Evolutionary conservation across 306 rosid species (phyloP).

Genomic region (Cicer yamashitae): DNA sequence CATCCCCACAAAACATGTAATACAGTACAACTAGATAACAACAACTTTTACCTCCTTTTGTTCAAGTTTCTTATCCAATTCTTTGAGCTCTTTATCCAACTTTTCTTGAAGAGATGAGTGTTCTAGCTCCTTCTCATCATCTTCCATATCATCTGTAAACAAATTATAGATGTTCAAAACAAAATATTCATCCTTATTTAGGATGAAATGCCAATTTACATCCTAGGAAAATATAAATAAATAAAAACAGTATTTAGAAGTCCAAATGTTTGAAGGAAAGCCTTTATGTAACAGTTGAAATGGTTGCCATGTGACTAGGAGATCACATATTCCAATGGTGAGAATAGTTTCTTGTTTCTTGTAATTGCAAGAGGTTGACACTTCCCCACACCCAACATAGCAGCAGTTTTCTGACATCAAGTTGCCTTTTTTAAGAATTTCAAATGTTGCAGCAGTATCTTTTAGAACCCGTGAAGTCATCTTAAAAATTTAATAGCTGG

Average conservation of each 20-base stretch:
- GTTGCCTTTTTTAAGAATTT: not conserved
- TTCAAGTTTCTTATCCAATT: slow-evolving; percentile 84
- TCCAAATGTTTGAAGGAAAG: slow-evolving; percentile 14
- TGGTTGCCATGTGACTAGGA: slow-evolving; percentile 8
- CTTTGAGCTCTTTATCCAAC: slow-evolving; percentile 84
- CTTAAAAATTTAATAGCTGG: slow-evolving; percentile 25
- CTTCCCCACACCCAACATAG: not conserved
- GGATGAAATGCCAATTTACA: slow-evolving; percentile 23
- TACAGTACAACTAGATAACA: not conserved
- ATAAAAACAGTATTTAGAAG: not conserved
- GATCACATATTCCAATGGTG: not conserved
- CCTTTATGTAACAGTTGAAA: not conserved
- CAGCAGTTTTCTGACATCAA: slow-evolving; percentile 2
- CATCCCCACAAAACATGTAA: slow-evolving; percentile 25
- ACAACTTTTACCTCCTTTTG: slow-evolving; percentile 82
- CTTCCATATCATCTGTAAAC: slow-evolving; percentile 68
- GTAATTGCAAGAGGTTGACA: not conserved
- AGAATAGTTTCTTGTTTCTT: slow-evolving; percentile 1
- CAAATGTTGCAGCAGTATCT: slow-evolving; percentile 14
- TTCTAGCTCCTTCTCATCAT: slow-evolving; percentile 82
- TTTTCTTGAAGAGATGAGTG: slow-evolving; percentile 90
- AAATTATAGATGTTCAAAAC: slow-evolving; percentile 3
- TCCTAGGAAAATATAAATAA: slow-evolving; percentile 23
- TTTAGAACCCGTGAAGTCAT: slow-evolving; percentile 13
- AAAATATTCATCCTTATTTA: not conserved